phyloP scores from a whole-genome alignment of 2,329 filamentous ascomycete genomes.

The Aspergillus felis region DNA sequence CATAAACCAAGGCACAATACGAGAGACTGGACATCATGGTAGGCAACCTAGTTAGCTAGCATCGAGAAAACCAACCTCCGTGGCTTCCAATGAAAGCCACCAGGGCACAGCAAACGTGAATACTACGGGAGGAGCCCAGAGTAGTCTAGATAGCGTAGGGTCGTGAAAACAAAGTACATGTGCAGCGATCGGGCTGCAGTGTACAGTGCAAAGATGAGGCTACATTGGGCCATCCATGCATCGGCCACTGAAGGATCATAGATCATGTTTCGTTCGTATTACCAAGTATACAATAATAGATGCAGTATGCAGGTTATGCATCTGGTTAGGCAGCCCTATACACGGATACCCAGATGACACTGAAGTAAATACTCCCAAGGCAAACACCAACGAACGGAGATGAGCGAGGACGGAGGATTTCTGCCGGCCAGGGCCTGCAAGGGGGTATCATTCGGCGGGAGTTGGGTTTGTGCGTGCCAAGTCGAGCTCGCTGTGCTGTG shows the following conservation, averaged over 20 bases:
- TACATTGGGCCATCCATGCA: slow-evolving; percentile 8
- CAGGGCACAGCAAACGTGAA: not conserved
- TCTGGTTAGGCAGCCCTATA: not conserved
- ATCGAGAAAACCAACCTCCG: too few species aligned
- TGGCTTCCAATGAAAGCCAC: not conserved
- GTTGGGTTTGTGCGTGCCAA: not conserved
- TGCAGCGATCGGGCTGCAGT: slow-evolving; percentile 10
- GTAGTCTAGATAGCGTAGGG: not conserved
- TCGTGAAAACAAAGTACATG: not conserved
- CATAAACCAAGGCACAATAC: not conserved
- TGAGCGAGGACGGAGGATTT: too few species aligned
- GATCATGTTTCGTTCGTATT: not conserved
- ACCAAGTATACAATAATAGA: not conserved
- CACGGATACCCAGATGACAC: not conserved
- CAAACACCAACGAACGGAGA: too few species aligned
- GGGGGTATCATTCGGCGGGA: not conserved
- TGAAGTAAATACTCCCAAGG: not conserved
- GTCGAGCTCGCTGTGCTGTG: not conserved
- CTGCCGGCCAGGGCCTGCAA: not conserved
- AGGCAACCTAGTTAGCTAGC: too few species aligned
- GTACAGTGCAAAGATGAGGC: slow-evolving; percentile 12
- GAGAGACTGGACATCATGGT: too few species aligned
- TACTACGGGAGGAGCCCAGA: not conserved
- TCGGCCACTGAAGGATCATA: not conserved
- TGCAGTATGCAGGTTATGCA: not conserved